phyloP scores from a whole-genome alignment of 306 rosid genomes.

The Ceratonia siliqua region DNA sequence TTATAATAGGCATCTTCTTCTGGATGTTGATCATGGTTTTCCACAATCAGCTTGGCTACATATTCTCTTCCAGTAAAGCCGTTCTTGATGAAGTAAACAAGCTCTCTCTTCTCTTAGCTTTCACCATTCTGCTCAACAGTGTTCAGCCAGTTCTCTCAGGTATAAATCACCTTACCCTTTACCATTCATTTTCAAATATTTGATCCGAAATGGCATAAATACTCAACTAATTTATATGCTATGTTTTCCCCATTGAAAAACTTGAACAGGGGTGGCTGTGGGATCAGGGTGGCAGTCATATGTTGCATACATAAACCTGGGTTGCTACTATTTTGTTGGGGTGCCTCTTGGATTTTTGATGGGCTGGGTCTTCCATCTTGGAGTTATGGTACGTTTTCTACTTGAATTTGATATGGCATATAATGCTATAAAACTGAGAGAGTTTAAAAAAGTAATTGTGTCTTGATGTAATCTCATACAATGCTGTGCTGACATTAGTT shows the following conservation, averaged over 20 bases:
- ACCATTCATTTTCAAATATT: not conserved
- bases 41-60: constrained; percentile 37
- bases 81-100: constrained; percentile 50
- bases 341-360: constrained; percentile 56
- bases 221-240: not conserved
- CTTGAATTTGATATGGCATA: too few species aligned
- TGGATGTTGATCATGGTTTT: constrained; percentile 51
- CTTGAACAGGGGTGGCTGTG: constrained; percentile 64
- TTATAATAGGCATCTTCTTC: constrained; percentile 52
- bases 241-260: not conserved
- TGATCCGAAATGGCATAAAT: not conserved
- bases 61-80: constrained; percentile 50
- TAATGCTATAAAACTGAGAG: too few species aligned
- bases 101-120: constrained; percentile 55
- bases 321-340: constrained; percentile 68
- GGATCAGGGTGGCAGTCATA: constrained; percentile 82
- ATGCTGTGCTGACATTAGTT: not conserved
- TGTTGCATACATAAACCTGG: constrained; percentile 72
- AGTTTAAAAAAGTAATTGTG: too few species aligned
- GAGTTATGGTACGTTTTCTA: constrained; percentile 51
- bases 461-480: too few species aligned
- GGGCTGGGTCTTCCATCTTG: constrained; percentile 55
- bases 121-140: constrained; percentile 66
- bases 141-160: constrained; percentile 73
- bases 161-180: not conserved